Percentiles rank a stretch among this genome's conserved stretches.
Conservation (phyloP, 495 filamentous ascomycete species). For the Jackrogersella multiformis region DNA sequence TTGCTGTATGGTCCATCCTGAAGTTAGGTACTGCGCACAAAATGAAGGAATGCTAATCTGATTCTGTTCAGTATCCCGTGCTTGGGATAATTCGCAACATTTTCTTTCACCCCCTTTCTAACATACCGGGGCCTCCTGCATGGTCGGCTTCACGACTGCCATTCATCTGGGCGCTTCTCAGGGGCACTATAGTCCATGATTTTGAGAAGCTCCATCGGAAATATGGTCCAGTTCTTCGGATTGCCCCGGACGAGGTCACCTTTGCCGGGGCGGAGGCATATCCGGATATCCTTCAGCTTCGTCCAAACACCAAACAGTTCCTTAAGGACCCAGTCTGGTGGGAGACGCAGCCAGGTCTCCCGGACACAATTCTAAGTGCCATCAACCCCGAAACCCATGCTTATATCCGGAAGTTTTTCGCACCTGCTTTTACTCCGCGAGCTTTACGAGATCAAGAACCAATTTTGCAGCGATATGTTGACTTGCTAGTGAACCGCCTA, state of each 20-base stretch:
- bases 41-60: no score
- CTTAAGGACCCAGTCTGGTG: neutral
- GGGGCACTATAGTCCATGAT: conserved; percentile 29
- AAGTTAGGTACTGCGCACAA: no score
- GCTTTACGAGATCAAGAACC: conserved; percentile 58
- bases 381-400: conserved; percentile 39
- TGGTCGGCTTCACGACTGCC: conserved; percentile 57
- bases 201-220: conserved; percentile 51
- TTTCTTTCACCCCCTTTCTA: conserved; percentile 55
- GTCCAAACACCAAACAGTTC: neutral
- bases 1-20: no score
- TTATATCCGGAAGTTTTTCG: conserved; percentile 53
- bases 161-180: conserved; percentile 22
- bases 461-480: conserved; percentile 52
- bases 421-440: conserved; percentile 58
- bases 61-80: conserved; percentile 36
- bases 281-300: conserved; percentile 2
- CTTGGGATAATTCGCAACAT: conserved; percentile 48
- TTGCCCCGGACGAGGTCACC: conserved; percentile 64
- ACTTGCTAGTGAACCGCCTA: conserved; percentile 51
- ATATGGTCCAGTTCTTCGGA: conserved; percentile 63
- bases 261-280: conserved; percentile 34
- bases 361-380: neutral
- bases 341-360: neutral
- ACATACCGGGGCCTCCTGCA: conserved; percentile 57